Evolutionary conservation across 2,329 filamentous ascomycete genomes (phyloP).

Genomic region (Myriosclerotinia curreyana): DNA sequence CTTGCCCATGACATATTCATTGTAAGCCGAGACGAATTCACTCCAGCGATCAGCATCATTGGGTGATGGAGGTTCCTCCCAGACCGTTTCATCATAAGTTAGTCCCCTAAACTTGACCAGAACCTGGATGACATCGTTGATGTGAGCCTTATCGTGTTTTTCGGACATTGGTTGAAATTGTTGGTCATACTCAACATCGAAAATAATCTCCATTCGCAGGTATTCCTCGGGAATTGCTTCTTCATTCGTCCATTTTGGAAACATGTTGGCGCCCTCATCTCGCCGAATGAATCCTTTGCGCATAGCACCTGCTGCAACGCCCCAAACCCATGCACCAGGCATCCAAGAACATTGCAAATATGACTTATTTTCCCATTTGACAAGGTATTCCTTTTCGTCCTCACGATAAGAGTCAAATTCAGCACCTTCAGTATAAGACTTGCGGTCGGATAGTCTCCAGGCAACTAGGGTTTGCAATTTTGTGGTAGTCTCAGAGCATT

Average conservation of each 20-base stretch:
- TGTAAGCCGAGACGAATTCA: conserved; percentile 79
- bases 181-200: conserved; percentile 70
- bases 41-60: conserved; percentile 66
- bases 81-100: conserved; percentile 84
- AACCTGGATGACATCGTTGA: conserved; percentile 69
- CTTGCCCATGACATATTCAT: conserved; percentile 77
- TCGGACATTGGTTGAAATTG: conserved; percentile 53
- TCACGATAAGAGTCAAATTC: conserved; percentile 58
- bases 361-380: conserved; percentile 81
- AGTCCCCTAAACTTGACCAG: conserved; percentile 92
- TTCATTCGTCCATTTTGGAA: conserved; percentile 66
- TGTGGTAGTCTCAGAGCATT: conserved; percentile 62
- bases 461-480: conserved; percentile 80
- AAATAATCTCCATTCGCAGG: conserved; percentile 82
- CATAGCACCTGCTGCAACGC: conserved; percentile 60
- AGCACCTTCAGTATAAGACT: conserved; percentile 52
- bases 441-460: conserved; percentile 71
- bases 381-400: conserved; percentile 83
- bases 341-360: conserved; percentile 85
- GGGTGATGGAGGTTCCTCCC: conserved; percentile 73
- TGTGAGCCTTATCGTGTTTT: conserved; percentile 67
- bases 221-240: conserved; percentile 88
- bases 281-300: conserved; percentile 74
- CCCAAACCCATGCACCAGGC: conserved; percentile 85
- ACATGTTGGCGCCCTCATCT: conserved; percentile 54